Evolutionary conservation across 257 asterid species (phyloP).

Genomic region (Verbena officinalis): DNA sequence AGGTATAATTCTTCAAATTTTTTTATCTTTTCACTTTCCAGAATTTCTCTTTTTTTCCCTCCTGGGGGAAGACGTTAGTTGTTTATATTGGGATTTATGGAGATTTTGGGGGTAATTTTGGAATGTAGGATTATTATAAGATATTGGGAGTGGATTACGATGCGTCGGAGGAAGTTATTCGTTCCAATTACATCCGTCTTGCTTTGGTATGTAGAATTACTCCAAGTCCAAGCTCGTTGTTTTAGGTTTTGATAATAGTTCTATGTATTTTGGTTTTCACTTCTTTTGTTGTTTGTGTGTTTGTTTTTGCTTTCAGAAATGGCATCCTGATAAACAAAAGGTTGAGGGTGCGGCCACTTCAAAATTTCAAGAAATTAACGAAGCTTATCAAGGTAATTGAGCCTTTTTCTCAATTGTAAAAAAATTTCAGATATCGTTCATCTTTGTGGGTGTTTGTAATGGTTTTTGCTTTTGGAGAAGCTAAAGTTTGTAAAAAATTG

Average conservation of each 20-base stretch:
- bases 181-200: slow-evolving; percentile 85
- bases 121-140: slow-evolving; percentile 76
- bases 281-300: background rate
- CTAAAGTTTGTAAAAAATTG: too few species aligned
- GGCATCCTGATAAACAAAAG: slow-evolving; percentile 97
- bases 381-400: slow-evolving; percentile 79
- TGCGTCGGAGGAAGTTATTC: slow-evolving; percentile 85
- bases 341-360: slow-evolving; percentile 64
- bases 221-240: background rate
- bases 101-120: background rate
- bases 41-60: background rate
- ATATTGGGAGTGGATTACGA: slow-evolving; percentile 85
- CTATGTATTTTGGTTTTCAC: background rate
- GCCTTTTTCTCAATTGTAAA: slow-evolving; percentile 10
- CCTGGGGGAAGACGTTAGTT: background rate
- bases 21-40: background rate
- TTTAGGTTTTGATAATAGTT: background rate
- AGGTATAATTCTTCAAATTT: slow-evolving; percentile 46
- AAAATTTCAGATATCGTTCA: too few species aligned
- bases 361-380: slow-evolving; percentile 87
- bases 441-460: too few species aligned
- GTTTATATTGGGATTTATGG: background rate
- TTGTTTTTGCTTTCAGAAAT: slow-evolving; percentile 54
- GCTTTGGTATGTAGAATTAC: slow-evolving; percentile 67
- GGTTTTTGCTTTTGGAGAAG: too few species aligned